Base-by-base conservation (phyloP, 257 asterid species). In the Jacaranda mimosifolia region DNA sequence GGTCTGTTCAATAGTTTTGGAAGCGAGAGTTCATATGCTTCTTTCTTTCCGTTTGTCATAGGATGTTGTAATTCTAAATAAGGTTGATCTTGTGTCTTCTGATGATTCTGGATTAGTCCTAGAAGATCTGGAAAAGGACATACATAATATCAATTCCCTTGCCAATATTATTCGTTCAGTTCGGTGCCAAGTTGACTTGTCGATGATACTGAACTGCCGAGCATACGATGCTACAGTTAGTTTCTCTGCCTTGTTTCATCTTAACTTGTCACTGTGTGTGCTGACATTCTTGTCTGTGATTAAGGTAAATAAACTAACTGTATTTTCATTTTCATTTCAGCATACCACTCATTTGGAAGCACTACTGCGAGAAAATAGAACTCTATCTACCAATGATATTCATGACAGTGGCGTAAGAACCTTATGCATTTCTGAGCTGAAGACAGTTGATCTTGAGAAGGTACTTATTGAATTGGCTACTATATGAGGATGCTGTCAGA, bases 61-160 rank as follows among this genome's bases (percentile, higher is more conserved):
- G 99, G 99, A 95, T 91, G 91, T 95, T 56, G 97, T 95, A 82
- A 91, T 95, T 84, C 97, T 95, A 81, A 95, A 95, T 85, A 95
- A 95, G 84, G 85, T 95, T 79, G 99, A 95, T 90, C 88, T 90
- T 74, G 90, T 91, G 73, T 79, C 91, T 68, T 79, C 87, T 49
- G 88, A 82, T 36, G 91, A 83, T 59, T 78, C 92, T 46, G 90
- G 83, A 56, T 84, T 45, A 55, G 64, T 18, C 57, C n/a, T 93
- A 45, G 89, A 87, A 77, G 95, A 91, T 78, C 89, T 95, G 78
- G 97, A 93, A 87, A 87, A 86, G 73, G 99, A 95, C 88, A 93
- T 95, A 58, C 87, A 72, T 45, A 77, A 75, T 57, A 89, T 95
- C 66, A 95, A 95, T 79, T 90, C 97, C 75, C 97, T 95, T 19